A percentile compares a stretch with the other conserved stretches of the same genome.
Evolutionary conservation across 352 stramenopile genomes (phyloP).

Genomic region (Globisporangium parvum): DNA sequence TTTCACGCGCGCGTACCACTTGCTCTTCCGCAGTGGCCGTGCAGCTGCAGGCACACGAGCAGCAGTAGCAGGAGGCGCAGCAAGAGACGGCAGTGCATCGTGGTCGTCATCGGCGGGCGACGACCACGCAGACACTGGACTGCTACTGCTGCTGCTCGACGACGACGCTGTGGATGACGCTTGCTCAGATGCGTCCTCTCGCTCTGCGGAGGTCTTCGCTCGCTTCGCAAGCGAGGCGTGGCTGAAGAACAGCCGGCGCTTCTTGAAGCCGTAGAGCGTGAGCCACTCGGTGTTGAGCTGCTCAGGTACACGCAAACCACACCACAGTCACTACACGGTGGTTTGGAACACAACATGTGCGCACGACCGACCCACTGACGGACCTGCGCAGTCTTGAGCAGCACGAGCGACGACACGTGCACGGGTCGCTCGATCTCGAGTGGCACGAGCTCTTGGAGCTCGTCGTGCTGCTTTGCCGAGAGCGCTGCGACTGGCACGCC

Average conservation of each 20-base stretch:
- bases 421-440: conserved; percentile 59
- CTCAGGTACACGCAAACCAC: conserved; percentile 2
- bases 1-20: conserved; percentile 48
- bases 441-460: conserved; percentile 19
- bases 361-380: neutral
- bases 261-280: conserved; percentile 49
- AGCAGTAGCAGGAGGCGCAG: conserved; percentile 7
- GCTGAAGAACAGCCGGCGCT: conserved; percentile 61
- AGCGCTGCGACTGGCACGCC: neutral
- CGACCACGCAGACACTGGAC: conserved; percentile 45
- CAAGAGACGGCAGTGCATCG: conserved; percentile 3
- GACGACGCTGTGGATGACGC: conserved; percentile 13
- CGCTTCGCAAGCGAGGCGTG: conserved; percentile 16
- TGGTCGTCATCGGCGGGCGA: conserved; percentile 37
- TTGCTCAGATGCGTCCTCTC: conserved; percentile 2
- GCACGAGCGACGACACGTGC: conserved; percentile 57
- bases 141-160: conserved; percentile 26
- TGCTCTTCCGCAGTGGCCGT: conserved; percentile 18
- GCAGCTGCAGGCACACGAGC: conserved; percentile 11
- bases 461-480: conserved; percentile 9
- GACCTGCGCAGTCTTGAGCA: conserved; percentile 65
- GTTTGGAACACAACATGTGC: neutral
- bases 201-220: neutral
- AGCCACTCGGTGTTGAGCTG: conserved; percentile 65
- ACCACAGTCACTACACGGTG: neutral